Evolutionary conservation across 441 rosid genomes (phyloP).

Genomic region (Erodium trifolium): DNA sequence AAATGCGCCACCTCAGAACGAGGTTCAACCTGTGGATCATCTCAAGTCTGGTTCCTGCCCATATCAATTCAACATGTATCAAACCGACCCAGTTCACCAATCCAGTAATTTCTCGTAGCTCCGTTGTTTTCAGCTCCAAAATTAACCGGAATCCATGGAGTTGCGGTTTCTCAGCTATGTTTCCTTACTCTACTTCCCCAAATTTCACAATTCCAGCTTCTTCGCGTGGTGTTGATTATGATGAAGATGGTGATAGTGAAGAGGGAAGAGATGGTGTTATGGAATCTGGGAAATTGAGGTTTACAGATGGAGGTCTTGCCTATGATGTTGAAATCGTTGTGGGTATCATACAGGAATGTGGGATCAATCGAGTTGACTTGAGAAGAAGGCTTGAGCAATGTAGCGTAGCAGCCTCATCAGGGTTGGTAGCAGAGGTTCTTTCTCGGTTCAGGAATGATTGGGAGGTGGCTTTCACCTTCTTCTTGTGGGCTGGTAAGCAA

Average conservation of each 20-base stretch:
- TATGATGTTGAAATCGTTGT: slow-evolving; percentile 36
- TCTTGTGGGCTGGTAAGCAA: slow-evolving; percentile 72
- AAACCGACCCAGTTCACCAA: slow-evolving; percentile 18
- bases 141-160: slow-evolving; percentile 13
- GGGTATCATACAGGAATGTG: slow-evolving; percentile 35
- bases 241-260: slow-evolving; percentile 24
- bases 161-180: slow-evolving; percentile 18
- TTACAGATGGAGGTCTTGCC: slow-evolving; percentile 24
- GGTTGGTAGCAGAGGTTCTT: slow-evolving; percentile 59
- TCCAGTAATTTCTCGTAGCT: slow-evolving; percentile 13
- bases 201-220: slow-evolving; percentile 20
- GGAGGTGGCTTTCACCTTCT: slow-evolving; percentile 82
- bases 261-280: slow-evolving; percentile 29
- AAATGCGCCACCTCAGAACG: slow-evolving; percentile 42
- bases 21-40: slow-evolving; percentile 25
- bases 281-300: slow-evolving; percentile 15
- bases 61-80: slow-evolving; percentile 16
- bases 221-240: slow-evolving; percentile 17
- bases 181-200: slow-evolving; percentile 32
- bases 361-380: slow-evolving; percentile 32
- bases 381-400: slow-evolving; percentile 52
- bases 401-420: slow-evolving; percentile 40
- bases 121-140: neutral
- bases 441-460: slow-evolving; percentile 68
- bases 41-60: slow-evolving; percentile 23